Percentiles rank a stretch among this genome's conserved stretches.
Evolutionary conservation across 441 rosid genomes (phyloP).

Genomic region (Adansonia rubrostipa): DNA sequence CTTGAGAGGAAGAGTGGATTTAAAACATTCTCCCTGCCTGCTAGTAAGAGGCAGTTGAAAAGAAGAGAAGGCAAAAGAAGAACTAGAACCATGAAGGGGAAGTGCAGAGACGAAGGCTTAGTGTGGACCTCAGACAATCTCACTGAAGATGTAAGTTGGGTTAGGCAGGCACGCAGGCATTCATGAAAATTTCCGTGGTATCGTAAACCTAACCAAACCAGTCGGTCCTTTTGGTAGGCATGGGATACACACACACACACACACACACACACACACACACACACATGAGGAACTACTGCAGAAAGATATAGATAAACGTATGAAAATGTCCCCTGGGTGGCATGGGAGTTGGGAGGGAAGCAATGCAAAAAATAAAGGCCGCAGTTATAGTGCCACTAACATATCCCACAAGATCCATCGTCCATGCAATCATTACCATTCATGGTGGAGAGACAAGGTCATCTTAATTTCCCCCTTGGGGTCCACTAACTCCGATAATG

Average conservation of each 20-base stretch:
- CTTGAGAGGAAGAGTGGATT: too few species aligned
- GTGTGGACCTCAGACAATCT: background rate
- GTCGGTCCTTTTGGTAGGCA: too few species aligned
- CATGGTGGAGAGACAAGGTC: background rate
- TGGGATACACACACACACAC: too few species aligned
- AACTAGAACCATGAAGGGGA: background rate
- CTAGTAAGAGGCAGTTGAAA: background rate
- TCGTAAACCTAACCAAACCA: too few species aligned
- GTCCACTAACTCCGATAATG: background rate
- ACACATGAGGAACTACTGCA: background rate
- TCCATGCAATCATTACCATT: background rate
- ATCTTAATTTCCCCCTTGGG: background rate
- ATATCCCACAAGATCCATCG: background rate
- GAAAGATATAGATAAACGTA: background rate
- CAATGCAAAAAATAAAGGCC: background rate
- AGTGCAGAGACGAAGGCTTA: background rate
- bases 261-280: too few species aligned
- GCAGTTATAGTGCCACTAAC: background rate
- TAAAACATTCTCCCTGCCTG: background rate
- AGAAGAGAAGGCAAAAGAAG: constrained; percentile 1
- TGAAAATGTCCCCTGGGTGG: background rate
- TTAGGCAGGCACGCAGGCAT: too few species aligned
- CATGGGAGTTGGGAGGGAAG: background rate
- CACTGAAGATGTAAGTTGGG: too few species aligned
- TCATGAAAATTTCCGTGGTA: too few species aligned